Evolutionary conservation across 225 moss, liverwort and hornwort genomes (phyloP).

Genomic region (Straminergon stramineum): DNA sequence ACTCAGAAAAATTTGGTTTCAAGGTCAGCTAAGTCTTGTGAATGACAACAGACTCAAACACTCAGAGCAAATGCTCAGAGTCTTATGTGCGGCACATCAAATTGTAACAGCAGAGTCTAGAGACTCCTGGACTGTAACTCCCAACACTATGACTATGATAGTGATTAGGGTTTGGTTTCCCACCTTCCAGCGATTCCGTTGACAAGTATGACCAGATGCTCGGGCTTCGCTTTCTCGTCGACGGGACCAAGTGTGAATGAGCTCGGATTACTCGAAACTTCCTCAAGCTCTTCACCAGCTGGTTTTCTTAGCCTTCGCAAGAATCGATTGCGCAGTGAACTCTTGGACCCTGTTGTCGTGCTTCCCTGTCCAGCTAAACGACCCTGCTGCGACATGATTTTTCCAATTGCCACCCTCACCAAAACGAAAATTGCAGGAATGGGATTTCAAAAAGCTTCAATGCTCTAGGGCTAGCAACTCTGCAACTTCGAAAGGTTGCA

Average conservation of each 20-base stretch:
- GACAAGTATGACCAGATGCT: conserved; percentile 73
- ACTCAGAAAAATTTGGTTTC: background rate
- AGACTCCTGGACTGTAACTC: background rate
- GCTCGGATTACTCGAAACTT: background rate
- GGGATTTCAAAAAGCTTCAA: background rate
- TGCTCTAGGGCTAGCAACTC: background rate
- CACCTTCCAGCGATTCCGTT: conserved; percentile 81
- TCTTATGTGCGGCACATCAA: background rate
- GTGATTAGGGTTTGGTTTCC: background rate
- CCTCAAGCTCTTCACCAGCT: background rate
- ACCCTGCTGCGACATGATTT: background rate
- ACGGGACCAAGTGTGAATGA: conserved; percentile 7
- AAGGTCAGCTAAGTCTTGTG: background rate
- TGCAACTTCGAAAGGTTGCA: background rate
- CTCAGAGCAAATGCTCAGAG: background rate
- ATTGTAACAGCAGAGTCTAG: background rate
- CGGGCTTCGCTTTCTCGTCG: conserved; percentile 14
- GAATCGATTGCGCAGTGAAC: background rate
- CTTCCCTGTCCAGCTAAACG: background rate
- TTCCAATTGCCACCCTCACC: background rate
- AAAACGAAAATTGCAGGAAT: background rate
- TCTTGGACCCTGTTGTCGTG: background rate
- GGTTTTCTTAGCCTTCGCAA: background rate
- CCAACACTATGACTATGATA: no score
- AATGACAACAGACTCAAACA: background rate